Conservation (phyloP, 352 stramenopile species). For the Albugo candida region DNA sequence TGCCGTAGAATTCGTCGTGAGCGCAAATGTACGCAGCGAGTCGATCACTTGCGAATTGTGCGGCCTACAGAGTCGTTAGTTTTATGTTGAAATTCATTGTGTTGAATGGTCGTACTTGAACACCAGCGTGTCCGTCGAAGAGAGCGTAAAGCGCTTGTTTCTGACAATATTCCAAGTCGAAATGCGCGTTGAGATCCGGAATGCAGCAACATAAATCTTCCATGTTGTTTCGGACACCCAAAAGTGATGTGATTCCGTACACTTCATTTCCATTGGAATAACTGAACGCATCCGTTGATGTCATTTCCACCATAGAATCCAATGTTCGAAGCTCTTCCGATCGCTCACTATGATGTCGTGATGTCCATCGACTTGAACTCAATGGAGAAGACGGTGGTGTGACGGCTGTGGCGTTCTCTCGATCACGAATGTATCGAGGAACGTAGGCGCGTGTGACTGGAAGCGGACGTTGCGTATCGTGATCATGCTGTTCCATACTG, state of each 20-base stretch:
- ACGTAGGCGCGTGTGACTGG: conserved; percentile 45
- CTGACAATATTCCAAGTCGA: conserved; percentile 15
- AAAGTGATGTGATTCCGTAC: conserved; percentile 60
- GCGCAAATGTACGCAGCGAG: conserved; percentile 45
- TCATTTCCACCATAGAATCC: conserved; percentile 19
- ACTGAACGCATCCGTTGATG: conserved; percentile 22
- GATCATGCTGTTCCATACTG: too few species aligned
- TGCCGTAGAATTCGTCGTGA: conserved; percentile 39
- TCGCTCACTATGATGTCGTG: conserved; percentile 31
- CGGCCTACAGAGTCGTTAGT: conserved; percentile 20
- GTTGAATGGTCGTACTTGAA: conserved; percentile 25
- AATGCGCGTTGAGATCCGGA: conserved; percentile 32
- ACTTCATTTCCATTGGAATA: conserved; percentile 44
- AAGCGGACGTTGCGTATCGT: conserved; percentile 12
- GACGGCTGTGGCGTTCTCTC: conserved; percentile 1
- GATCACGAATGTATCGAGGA: conserved; percentile 50
- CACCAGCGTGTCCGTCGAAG: conserved; percentile 70
- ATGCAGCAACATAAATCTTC: conserved; percentile 74
- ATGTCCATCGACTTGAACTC: conserved; percentile 21
- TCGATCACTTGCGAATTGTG: conserved; percentile 51
- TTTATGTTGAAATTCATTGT: not conserved
- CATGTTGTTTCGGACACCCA: conserved; percentile 51
- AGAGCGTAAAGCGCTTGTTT: conserved; percentile 61
- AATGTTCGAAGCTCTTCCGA: conserved; percentile 24
- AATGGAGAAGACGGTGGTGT: conserved; percentile 13